Evolutionary conservation across 345 rosid genomes (phyloP), one percentile per base, ranked within the genome.

Genomic region (Gossypioides kirkii): DNA sequence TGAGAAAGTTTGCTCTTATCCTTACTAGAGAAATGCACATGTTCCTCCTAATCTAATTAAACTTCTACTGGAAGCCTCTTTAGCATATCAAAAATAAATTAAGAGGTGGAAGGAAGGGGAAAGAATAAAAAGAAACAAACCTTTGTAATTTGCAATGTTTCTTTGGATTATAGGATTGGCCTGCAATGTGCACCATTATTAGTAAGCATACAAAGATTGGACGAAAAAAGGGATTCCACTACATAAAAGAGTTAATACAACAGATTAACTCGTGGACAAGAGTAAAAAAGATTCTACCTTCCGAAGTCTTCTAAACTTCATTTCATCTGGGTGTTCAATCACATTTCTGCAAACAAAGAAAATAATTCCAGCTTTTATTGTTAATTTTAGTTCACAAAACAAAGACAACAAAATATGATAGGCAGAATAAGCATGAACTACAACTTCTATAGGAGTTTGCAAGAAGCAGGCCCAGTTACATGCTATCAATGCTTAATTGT

Each of bases 271-370:
- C 18, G 38, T 16, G 62, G 23, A 58, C 17, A 5, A 38, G 62
- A 18, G 36, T 52, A 65, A 38, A 26, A 17, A 38, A 17, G 22
- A 23, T 28, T 61, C 49, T 75, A 92, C 98, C 99, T 87, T 95
- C 56, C 97, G 86, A 42, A 92, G 87, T 80, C 84, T 89, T 77
- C 77, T 92, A 77, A 83, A 91, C 77, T 91, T 95, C 73, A 76
- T 73, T 74, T 95, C 90, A 67, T 82, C 65, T 9, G 99, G 98
- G 79, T 91, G 91, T 69, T 89, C 90, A 55, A 89, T 92, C 75
- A 84, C 87, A 73, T 95, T 95, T 84, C 98, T 92, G 84, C 52
- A 69, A 77, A 38, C 28, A 68, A 59, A 73, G 45, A 20, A 60
- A 69, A 69, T 5, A 16, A 65, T 25, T 61, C 62, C 54, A 71